Conservation (phyloP, 495 filamentous ascomycete species). For the Podospora fimiseda region DNA sequence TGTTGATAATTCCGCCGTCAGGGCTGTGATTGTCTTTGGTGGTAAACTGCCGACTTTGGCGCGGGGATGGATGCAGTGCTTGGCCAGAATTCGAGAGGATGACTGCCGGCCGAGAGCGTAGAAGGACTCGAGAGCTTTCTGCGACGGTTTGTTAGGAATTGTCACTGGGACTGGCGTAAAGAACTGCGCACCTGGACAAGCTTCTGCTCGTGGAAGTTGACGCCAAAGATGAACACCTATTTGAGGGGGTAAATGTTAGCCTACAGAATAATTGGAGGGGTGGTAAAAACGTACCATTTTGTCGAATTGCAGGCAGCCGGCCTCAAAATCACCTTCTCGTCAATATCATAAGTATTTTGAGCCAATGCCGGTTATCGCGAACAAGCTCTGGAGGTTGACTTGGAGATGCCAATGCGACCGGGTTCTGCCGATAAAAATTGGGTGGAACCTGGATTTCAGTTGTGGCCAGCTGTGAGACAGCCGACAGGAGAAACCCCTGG, state of each 20-base stretch:
- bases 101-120: constrained; percentile 77
- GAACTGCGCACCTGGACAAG: constrained; percentile 64
- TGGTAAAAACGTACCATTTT: constrained; percentile 28
- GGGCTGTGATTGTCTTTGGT: constrained; percentile 64
- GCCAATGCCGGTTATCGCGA: constrained; percentile 7
- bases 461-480: not conserved
- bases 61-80: constrained; percentile 75
- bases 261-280: not conserved
- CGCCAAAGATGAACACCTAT: constrained; percentile 77
- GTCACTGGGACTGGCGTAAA: not conserved
- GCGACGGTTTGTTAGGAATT: constrained; percentile 7
- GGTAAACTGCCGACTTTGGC: constrained; percentile 66
- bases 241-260: not conserved
- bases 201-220: constrained; percentile 75
- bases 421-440: constrained; percentile 5
- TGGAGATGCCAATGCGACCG: constrained; percentile 1
- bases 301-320: constrained; percentile 12
- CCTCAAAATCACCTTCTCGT: constrained; percentile 15
- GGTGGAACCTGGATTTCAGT: not conserved
- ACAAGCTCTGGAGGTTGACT: not conserved
- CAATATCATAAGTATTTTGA: constrained; percentile 10
- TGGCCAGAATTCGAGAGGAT: constrained; percentile 71
- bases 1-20: constrained; percentile 76
- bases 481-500: not conserved
- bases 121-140: constrained; percentile 84